A percentile compares a stretch with the other conserved stretches of the same genome.
These are phyloP conservation scores for Cercophora sp. DNA, from an alignment of 495 filamentous ascomycete genomes.

Conservation along the genomic window DNA sequence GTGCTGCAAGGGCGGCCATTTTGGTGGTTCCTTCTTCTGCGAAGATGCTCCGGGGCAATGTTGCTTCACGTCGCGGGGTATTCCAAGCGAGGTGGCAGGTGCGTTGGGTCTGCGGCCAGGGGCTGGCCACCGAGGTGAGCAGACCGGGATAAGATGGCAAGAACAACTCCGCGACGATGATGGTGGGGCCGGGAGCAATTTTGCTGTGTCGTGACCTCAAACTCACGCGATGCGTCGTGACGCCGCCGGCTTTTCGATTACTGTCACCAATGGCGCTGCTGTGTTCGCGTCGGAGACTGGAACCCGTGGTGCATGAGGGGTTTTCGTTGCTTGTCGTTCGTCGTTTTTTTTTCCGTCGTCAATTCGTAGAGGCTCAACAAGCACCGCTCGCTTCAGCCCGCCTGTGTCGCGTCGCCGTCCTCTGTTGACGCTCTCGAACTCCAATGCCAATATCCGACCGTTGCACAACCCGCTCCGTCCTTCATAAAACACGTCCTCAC, in stretches of 20 bases:
- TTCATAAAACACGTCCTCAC: constrained; percentile 1
- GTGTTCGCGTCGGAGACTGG: neutral
- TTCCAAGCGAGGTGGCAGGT: neutral
- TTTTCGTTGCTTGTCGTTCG: constrained; percentile 7
- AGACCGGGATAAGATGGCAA: neutral
- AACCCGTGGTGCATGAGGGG: constrained; percentile 2
- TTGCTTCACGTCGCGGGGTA: neutral
- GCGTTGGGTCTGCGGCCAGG: neutral
- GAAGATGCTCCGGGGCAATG: neutral
- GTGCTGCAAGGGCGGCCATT: constrained; percentile 8
- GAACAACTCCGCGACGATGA: too few species aligned
- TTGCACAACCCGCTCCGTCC: neutral
- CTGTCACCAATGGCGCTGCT: neutral
- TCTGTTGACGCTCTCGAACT: too few species aligned
- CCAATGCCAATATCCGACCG: neutral
- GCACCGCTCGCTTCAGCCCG: neutral
- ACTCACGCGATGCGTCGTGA: neutral
- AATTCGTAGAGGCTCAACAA: neutral
- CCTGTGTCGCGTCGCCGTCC: neutral
- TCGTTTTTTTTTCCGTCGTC: constrained; percentile 3
- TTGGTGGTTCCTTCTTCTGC: neutral
- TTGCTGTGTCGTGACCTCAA: neutral
- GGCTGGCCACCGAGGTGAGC: neutral
- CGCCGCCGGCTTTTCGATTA: too few species aligned
- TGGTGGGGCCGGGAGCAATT: neutral